phyloP scores from a whole-genome alignment of 257 asterid genomes.

The Euphrasia confusa region DNA sequence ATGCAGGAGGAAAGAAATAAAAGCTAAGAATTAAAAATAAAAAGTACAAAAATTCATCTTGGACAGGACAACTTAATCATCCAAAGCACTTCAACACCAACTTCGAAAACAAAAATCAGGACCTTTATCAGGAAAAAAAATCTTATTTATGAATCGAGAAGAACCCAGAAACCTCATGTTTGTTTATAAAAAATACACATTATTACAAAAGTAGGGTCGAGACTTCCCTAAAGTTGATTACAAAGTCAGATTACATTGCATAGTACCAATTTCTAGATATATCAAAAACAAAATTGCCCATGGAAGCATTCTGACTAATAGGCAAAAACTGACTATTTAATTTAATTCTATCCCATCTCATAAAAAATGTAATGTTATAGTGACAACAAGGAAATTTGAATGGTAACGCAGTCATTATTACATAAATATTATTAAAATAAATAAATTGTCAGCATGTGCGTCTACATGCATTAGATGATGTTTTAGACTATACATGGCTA shows the following conservation, averaged over 20 bases:
- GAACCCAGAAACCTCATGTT: not conserved
- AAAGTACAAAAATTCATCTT: slow-evolving; percentile 6
- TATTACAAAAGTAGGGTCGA: too few relatives aligned
- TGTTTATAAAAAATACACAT: too few relatives aligned
- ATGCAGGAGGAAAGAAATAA: slow-evolving; percentile 6
- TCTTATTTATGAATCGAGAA: slow-evolving; percentile 4
- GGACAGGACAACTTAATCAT: not conserved
- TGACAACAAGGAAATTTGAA: slow-evolving; percentile 3
- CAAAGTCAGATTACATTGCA: too few relatives aligned
- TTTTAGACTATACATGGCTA: not conserved
- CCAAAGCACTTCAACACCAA: slow-evolving; percentile 14
- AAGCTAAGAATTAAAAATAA: not conserved
- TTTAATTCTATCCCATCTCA: too few relatives aligned
- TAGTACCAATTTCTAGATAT: too few relatives aligned
- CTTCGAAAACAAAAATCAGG: slow-evolving; percentile 16
- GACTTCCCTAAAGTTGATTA: too few relatives aligned
- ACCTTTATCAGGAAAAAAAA: slow-evolving; percentile 7
- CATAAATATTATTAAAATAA: not conserved
- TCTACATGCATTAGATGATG: too few relatives aligned
- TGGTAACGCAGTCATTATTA: not conserved
- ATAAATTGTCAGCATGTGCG: not conserved
- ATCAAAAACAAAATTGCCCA: too few relatives aligned
- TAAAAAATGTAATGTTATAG: not conserved
- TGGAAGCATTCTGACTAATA: too few relatives aligned
- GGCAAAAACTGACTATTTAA: too few relatives aligned